A percentile compares a stretch with the other conserved stretches of the same genome.
phyloP scores from a whole-genome alignment of 352 stramenopile species.

The Bremia lactucae region DNA sequence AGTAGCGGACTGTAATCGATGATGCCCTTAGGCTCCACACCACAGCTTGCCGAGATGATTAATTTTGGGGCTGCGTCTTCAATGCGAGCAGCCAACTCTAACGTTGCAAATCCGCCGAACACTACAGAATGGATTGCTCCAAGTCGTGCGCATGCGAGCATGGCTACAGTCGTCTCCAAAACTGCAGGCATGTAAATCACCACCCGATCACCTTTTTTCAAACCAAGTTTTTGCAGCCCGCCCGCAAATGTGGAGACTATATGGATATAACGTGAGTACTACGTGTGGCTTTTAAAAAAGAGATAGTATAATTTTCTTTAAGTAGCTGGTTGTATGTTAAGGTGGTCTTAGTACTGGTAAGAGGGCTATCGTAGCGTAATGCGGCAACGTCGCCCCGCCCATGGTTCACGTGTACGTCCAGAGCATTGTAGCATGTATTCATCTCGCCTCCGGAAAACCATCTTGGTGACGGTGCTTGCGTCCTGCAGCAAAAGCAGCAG shows the following conservation, averaged over 20 bases:
- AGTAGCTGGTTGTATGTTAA: constrained; percentile 72
- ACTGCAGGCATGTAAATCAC: constrained; percentile 97
- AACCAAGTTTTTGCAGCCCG: constrained; percentile 42
- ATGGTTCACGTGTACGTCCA: constrained; percentile 48
- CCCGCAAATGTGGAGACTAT: constrained; percentile 50
- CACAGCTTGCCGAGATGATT: constrained; percentile 60
- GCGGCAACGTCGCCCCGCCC: constrained; percentile 42
- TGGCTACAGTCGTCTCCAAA: constrained; percentile 89
- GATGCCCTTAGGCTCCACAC: constrained; percentile 59
- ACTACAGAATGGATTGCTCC: constrained; percentile 90
- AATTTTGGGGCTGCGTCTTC: constrained; percentile 72
- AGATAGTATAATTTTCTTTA: constrained; percentile 26
- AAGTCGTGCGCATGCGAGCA: constrained; percentile 95
- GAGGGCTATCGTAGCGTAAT: constrained; percentile 48
- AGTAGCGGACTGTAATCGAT: constrained; percentile 71
- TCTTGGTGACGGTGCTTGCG: constrained; percentile 19
- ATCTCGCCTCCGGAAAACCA: constrained; percentile 56
- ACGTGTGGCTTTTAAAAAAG: neutral
- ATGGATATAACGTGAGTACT: neutral
- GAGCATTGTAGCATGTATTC: constrained; percentile 60
- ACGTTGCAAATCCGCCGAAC: constrained; percentile 82
- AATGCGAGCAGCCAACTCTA: constrained; percentile 78
- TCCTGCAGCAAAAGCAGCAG: constrained; percentile 12
- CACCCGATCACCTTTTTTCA: constrained; percentile 86
- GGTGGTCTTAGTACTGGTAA: constrained; percentile 44